These are phyloP conservation scores for Teunomyces cretensis DNA, from an alignment of 805 yeast species.

Conservation along the genomic window DNA sequence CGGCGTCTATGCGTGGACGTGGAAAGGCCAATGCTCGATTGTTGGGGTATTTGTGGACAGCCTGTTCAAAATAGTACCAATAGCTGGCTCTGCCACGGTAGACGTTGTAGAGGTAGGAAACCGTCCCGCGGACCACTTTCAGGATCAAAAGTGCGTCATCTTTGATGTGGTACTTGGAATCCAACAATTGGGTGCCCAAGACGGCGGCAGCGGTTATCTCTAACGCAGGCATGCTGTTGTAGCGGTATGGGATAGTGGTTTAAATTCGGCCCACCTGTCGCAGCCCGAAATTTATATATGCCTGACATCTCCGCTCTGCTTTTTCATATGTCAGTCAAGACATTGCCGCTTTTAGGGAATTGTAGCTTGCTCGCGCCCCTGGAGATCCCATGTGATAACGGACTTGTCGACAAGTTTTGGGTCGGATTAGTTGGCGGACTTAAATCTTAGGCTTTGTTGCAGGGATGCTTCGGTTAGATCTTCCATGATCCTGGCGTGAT, in stretches of 20 bases:
- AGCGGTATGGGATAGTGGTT: neutral
- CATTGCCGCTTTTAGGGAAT: neutral
- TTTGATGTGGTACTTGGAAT: slow-evolving; percentile 43
- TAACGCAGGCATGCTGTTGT: slow-evolving; percentile 28
- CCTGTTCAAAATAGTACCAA: slow-evolving; percentile 68
- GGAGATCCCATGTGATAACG: neutral
- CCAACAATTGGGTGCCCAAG: slow-evolving; percentile 45
- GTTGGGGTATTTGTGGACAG: slow-evolving; percentile 50
- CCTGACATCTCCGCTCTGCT: neutral
- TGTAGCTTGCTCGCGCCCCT: neutral
- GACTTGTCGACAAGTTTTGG: neutral
- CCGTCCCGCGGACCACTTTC: slow-evolving; percentile 38
- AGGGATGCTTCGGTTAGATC: too few relatives aligned
- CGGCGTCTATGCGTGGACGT: slow-evolving; percentile 38
- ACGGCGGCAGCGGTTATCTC: slow-evolving; percentile 44
- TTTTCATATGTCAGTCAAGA: neutral
- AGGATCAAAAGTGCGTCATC: slow-evolving; percentile 58
- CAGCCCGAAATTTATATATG: too few relatives aligned
- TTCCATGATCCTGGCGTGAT: neutral
- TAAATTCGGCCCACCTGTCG: too few relatives aligned
- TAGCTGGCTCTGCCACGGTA: slow-evolving; percentile 49
- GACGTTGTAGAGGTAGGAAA: slow-evolving; percentile 40
- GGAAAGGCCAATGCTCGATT: slow-evolving; percentile 65
- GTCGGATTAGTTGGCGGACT: too few relatives aligned
- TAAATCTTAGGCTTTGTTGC: too few relatives aligned